Conservation (phyloP, 495 filamentous ascomycete species). For the Filosporella fistucella region DNA sequence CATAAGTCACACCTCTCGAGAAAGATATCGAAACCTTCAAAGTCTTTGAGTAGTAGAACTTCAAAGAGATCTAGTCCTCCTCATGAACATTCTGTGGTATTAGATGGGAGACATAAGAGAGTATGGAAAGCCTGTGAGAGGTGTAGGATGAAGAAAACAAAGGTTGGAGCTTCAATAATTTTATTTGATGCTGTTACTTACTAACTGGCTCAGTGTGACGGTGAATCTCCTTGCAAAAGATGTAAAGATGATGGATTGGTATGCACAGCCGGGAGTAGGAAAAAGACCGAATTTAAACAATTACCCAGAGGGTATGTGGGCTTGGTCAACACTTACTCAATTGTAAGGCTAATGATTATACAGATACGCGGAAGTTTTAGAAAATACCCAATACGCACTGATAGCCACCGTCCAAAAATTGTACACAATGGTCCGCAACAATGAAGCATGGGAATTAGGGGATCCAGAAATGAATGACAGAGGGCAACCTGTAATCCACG, state of each 20-base stretch:
- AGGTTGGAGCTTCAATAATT: constrained; percentile 35
- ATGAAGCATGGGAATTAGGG: constrained; percentile 48
- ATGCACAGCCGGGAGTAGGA: constrained; percentile 51
- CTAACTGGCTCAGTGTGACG: constrained; percentile 61
- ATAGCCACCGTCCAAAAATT: constrained; percentile 54
- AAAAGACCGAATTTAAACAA: constrained; percentile 57
- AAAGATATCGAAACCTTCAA: constrained; percentile 17
- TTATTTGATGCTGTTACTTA: constrained; percentile 26
- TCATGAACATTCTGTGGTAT: constrained; percentile 30
- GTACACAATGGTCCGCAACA: constrained; percentile 50
- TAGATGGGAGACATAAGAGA: constrained; percentile 53
- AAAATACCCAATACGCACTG: constrained; percentile 52
- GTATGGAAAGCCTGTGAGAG: constrained; percentile 70
- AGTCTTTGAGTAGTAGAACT: constrained; percentile 13
- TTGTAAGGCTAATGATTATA: constrained; percentile 13
- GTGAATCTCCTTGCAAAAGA: constrained; percentile 60
- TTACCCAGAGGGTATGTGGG: constrained; percentile 44
- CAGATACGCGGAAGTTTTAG: constrained; percentile 53
- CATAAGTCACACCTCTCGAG: constrained; percentile 15
- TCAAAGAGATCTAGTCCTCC: constrained; percentile 25
- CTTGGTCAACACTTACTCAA: not conserved
- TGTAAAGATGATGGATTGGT: constrained; percentile 59
- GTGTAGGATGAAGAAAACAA: constrained; percentile 69
- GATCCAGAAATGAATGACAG: constrained; percentile 53
- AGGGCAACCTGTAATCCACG: constrained; percentile 51